phyloP scores from a whole-genome alignment of 2,329 filamentous ascomycete species.

The Aspergillus sp. region DNA sequence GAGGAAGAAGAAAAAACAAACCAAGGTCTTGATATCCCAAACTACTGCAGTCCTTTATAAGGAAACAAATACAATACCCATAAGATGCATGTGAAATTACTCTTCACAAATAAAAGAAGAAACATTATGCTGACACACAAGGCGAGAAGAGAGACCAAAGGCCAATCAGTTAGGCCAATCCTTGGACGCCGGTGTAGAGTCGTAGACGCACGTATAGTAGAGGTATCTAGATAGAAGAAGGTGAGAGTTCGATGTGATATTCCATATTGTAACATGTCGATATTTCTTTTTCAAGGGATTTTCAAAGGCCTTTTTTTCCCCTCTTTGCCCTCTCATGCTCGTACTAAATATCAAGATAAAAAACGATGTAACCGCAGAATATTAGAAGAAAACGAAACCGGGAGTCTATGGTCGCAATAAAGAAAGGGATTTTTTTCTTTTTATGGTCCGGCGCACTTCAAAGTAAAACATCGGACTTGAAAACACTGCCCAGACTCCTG shows the following conservation, averaged over 20 bases:
- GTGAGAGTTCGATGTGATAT: not conserved
- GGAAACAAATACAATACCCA: too few species aligned
- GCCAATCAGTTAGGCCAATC: too few species aligned
- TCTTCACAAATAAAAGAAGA: too few species aligned
- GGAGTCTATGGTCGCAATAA: constrained; percentile 26
- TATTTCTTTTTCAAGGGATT: constrained; percentile 8
- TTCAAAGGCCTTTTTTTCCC: constrained; percentile 14
- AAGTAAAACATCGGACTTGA: constrained; percentile 21
- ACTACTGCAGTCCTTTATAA: too few species aligned
- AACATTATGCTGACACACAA: not conserved
- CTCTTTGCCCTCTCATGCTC: constrained; percentile 18
- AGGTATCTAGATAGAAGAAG: too few species aligned
- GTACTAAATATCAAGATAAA: constrained; percentile 19
- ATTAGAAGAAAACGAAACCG: constrained; percentile 11
- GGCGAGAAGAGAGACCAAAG: too few species aligned
- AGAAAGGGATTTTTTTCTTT: constrained; percentile 12
- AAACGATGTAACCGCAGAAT: constrained; percentile 4
- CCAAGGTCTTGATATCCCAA: too few species aligned
- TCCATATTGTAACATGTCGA: too few species aligned
- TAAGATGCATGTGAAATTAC: too few species aligned
- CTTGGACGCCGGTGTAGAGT: not conserved
- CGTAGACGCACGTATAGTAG: too few species aligned
- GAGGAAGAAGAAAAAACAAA: constrained; percentile 3
- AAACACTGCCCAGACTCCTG: constrained; percentile 28
- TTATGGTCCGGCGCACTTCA: constrained; percentile 22